phyloP scores from a whole-genome alignment of 768 basidiomycete genomes.

The Pleurotus giganteus region DNA sequence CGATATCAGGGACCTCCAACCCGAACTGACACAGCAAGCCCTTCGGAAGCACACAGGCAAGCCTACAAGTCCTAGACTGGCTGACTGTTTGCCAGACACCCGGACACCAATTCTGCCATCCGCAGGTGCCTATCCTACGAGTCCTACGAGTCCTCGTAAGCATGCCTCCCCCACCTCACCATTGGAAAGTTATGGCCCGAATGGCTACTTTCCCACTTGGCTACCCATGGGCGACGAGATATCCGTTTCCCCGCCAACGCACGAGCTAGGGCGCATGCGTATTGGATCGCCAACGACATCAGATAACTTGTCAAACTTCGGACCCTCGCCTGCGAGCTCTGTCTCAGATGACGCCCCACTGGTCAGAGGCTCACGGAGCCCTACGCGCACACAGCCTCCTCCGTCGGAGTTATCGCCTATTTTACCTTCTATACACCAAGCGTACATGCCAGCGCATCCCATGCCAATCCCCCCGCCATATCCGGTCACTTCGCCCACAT shows the following conservation, averaged over 20 bases:
- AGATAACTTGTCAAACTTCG: neutral
- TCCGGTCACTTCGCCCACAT: neutral
- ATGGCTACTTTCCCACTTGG: constrained; percentile 1
- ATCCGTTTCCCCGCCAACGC: neutral
- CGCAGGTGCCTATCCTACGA: neutral
- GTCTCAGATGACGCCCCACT: neutral
- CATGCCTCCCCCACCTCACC: neutral
- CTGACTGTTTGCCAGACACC: constrained; percentile 7
- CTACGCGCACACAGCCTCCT: neutral
- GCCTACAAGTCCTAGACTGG: constrained; percentile 1
- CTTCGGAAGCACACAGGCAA: constrained; percentile 7
- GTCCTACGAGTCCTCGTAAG: neutral
- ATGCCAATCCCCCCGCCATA: neutral
- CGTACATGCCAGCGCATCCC: neutral
- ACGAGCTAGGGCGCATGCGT: neutral
- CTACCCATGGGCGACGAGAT: neutral
- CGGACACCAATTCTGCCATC: neutral
- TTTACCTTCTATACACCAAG: constrained; percentile 3
- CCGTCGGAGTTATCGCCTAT: constrained; percentile 1
- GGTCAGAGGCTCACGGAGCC: neutral
- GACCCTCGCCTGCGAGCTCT: neutral
- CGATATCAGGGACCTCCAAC: constrained; percentile 8
- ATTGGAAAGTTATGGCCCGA: neutral
- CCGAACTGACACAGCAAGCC: constrained; percentile 5
- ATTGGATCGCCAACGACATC: neutral